Evolutionary conservation across 1,284 basidiomycete genomes (phyloP).

Genomic region (Rhodotorula sp.): DNA sequence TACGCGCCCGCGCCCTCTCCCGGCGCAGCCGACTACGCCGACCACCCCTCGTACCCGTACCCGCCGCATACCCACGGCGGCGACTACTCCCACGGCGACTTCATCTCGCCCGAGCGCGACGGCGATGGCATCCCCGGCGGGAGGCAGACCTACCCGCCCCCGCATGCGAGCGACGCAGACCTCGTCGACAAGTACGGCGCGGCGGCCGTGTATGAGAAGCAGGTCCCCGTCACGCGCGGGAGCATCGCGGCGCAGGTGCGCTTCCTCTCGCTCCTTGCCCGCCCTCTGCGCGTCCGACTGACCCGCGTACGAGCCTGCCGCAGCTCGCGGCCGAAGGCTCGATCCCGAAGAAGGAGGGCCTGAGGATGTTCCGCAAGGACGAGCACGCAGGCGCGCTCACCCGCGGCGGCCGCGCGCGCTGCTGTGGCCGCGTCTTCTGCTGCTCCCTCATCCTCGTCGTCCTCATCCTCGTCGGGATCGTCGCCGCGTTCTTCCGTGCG

Average conservation of each 20-base stretch:
- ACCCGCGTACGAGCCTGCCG: neutral
- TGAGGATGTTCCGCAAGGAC: conserved; percentile 48
- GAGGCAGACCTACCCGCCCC: conserved; percentile 27
- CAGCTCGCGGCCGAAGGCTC: conserved; percentile 49
- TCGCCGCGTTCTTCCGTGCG: conserved; percentile 48
- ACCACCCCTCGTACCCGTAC: neutral
- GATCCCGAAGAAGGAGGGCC: conserved; percentile 49
- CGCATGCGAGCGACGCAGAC: conserved; percentile 10
- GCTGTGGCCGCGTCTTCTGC: conserved; percentile 46
- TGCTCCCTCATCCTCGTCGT: conserved; percentile 46
- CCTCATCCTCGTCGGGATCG: conserved; percentile 46
- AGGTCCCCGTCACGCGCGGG: conserved; percentile 40
- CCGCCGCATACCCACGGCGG: neutral
- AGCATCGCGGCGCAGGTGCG: conserved; percentile 45
- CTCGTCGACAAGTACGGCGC: conserved; percentile 11
- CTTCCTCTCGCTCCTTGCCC: neutral
- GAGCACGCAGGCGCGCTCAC: conserved; percentile 47
- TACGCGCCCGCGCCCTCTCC: conserved; percentile 18
- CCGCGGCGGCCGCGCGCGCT: conserved; percentile 42
- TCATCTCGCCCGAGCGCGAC: conserved; percentile 14
- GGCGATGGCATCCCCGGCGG: conserved; percentile 19
- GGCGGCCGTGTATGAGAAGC: conserved; percentile 15
- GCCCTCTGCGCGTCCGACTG: neutral
- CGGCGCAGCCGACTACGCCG: neutral
- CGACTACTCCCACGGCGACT: conserved; percentile 24